Evolutionary conservation across 176 grass and related monocot genomes (phyloP).

Genomic region (Carex parvula): DNA sequence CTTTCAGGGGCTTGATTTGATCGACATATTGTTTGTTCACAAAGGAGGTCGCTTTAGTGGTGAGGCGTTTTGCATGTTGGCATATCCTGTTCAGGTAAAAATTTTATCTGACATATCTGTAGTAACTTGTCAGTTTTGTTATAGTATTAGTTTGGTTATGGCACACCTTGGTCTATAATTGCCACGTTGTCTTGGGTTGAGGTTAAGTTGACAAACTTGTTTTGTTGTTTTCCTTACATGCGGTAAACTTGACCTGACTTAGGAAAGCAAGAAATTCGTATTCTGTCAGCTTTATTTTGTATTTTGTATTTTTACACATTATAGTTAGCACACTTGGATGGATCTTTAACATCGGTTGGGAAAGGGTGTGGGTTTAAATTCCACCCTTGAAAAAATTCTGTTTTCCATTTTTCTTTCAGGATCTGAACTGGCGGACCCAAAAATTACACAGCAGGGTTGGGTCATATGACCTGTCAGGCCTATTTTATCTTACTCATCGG

Average conservation of each 20-base stretch:
- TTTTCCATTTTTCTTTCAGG: not conserved
- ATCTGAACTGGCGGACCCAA: not conserved
- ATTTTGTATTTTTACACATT: not conserved
- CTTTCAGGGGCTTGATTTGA: constrained; percentile 36
- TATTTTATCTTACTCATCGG: not conserved
- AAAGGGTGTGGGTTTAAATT: not conserved
- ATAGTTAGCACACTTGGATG: not conserved
- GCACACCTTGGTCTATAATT: too few species aligned
- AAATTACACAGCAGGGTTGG: not conserved
- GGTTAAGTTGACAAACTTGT: not conserved
- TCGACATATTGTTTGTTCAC: constrained; percentile 44
- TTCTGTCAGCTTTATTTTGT: not conserved
- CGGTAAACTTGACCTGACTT: not conserved
- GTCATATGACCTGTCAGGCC: not conserved
- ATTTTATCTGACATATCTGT: not conserved
- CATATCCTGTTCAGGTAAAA: constrained; percentile 37
- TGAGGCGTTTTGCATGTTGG: constrained; percentile 37
- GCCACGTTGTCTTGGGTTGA: not conserved
- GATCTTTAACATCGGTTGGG: not conserved
- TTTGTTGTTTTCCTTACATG: not conserved
- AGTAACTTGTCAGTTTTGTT: not conserved
- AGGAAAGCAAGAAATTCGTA: not conserved
- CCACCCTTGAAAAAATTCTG: not conserved
- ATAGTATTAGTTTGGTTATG: not conserved
- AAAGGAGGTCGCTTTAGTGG: constrained; percentile 45